Evolutionary conservation across 2,329 filamentous ascomycete genomes (phyloP), one percentile per base, ranked within the genome.

Genomic region (Scopulariopsis brevicaulis): DNA sequence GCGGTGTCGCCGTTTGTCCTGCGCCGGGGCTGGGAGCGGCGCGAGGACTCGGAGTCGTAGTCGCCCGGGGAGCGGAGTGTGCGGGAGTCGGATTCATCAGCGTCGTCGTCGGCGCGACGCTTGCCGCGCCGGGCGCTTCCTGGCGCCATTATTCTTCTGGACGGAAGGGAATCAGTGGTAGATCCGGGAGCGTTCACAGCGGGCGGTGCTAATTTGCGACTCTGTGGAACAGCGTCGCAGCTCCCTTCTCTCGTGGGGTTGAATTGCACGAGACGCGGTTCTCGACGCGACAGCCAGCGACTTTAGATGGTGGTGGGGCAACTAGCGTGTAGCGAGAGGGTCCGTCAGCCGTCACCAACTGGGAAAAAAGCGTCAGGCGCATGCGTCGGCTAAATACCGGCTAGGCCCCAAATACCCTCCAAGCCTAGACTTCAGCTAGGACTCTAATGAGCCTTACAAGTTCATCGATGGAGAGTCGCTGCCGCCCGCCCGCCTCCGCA

Each of bases 11-110:
- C 15, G 40, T 46, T 46, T 12, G 35, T 32, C 20, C 57, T 28
- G 18, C 35, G 52, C 18, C 57, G 57, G 24, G 57, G 53, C 34
- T 51, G 52, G 6, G 52, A 43, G 32, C 57, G 57, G 18, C 52
- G 32, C 7, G 57, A 58, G 14, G 57, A 58, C 24, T 58, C 57
- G 25, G 52, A 55, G 20, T 54, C 57, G 46, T 58, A 58, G 25
- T 58, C 57, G 52, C 53, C 53, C 10, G 40, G 25, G 24, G 57
- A 20, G 15, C 18, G 15, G 1, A 32, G 37, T 18, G 57, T 43
- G 28, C 35, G 25, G 1, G 25, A 15, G 28, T 51, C 53, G 12
- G 28, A 34, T 22, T 58, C 52, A 11, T 50, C 52, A 18, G 37
- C 32, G 40, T 48, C 57, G 43, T 40, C 34, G 25, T 34, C 12